phyloP scores from a whole-genome alignment of 164 flowering plant species.

The Nymphaea colorata region DNA sequence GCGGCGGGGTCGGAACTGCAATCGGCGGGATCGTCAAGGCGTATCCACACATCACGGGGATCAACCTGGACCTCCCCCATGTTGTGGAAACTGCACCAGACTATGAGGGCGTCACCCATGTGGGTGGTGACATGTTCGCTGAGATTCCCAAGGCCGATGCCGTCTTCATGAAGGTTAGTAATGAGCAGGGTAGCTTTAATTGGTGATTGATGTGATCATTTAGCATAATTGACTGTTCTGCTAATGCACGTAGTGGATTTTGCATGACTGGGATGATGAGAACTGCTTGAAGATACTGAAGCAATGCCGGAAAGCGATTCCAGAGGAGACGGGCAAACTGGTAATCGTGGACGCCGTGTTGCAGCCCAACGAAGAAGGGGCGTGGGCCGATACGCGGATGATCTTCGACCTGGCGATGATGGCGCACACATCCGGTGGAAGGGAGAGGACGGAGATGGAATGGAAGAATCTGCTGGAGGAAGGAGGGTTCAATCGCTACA shows the following conservation, averaged over 20 bases:
- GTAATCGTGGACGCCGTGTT: slow-evolving; percentile 4
- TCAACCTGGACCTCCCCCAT: slow-evolving; percentile 9
- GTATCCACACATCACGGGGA: slow-evolving; percentile 5
- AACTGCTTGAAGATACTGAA: slow-evolving; percentile 3
- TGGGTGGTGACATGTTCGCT: neutral
- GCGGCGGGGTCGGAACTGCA: slow-evolving; percentile 6
- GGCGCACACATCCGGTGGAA: slow-evolving; percentile 8
- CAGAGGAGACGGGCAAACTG: slow-evolving; percentile 4
- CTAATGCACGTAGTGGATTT: slow-evolving; percentile 2
- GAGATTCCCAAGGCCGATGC: slow-evolving; percentile 24
- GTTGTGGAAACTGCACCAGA: slow-evolving; percentile 5
- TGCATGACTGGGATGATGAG: slow-evolving; percentile 6
- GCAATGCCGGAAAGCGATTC: slow-evolving; percentile 2
- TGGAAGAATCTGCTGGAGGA: slow-evolving; percentile 4
- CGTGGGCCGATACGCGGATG: neutral
- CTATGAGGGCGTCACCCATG: neutral
- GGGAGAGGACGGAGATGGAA: slow-evolving; percentile 5
- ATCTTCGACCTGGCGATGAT: slow-evolving; percentile 58
- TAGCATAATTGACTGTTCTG: too few species aligned
- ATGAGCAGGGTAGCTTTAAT: too few species aligned
- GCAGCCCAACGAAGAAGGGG: neutral
- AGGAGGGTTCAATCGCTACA: slow-evolving; percentile 4
- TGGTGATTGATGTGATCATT: too few species aligned
- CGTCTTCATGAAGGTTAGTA: slow-evolving; percentile 27
- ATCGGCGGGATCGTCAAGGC: slow-evolving; percentile 6